Evolutionary conservation across 2,329 filamentous ascomycete genomes (phyloP), one percentile per base, ranked within the genome.

Genomic region (Aureobasidium sp.): DNA sequence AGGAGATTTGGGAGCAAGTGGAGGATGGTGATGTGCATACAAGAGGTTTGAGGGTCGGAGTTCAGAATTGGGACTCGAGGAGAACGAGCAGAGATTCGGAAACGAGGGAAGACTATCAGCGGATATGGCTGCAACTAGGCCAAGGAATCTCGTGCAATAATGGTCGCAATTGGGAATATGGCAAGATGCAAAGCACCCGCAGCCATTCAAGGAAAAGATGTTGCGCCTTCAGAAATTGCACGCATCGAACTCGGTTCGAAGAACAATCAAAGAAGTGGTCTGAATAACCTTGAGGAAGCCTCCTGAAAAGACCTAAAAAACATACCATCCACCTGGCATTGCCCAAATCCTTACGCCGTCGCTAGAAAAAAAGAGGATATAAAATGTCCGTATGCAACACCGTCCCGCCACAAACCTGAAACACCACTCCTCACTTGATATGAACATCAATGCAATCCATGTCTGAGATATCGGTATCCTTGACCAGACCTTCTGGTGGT

Each of bases 391-490:
- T 14, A 6, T 10, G n/a, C 2, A 53, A 53, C n/a, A 53, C 50
- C 13, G 36, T 32, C 14, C 34, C n/a, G 3, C 34, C 14, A 37
- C 11, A 3, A 13, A 30, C 0, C 9, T 1, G 5, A 39, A 30
- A 30, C 36, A 25, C 13, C n/a, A 5, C 53, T 21, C 27, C 14
- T 72, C 64, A 84, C 66, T 79, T 83, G 59, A 91, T 73, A 66
- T 87, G 80, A 27, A 94, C 88, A 72, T 96, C 90, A 37, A 96
- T 77, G 32, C 82, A 80, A 71, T 93, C 89, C 77, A 86, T 80
- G 68, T 95, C 88, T 49, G 84, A 84, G 44, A 96, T 83, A 21
- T 91, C 90, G 2, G 85, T 81, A 39, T 89, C 85, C 48, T 78
- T 78, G 49, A 94, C 79, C 2, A 80, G 82, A 34, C 77, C 75